Conservation (phyloP, 768 basidiomycete species). For the Leccinum rimulosum region DNA sequence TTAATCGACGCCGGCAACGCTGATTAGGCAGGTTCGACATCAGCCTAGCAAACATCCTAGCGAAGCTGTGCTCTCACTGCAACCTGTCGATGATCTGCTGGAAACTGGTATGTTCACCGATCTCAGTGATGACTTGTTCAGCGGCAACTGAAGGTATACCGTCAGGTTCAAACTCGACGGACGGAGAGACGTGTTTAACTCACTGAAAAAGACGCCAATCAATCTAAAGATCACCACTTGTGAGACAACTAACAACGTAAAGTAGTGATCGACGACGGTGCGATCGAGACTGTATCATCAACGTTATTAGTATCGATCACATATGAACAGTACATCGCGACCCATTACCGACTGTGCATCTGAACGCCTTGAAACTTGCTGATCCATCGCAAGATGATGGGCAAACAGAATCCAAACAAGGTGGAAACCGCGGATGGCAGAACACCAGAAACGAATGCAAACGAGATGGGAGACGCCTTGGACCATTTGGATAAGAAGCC, state of each 20-base stretch:
- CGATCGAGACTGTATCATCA: conserved; percentile 75
- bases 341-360: conserved; percentile 28
- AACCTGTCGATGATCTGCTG: conserved; percentile 44
- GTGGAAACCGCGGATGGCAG: conserved; percentile 88
- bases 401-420: conserved; percentile 86
- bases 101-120: conserved; percentile 47
- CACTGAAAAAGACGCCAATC: conserved; percentile 86
- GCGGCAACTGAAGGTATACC: conserved; percentile 24
- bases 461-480: conserved; percentile 56
- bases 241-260: conserved; percentile 88
- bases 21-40: conserved; percentile 39
- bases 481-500: conserved; percentile 76
- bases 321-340: too few species aligned
- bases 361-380: conserved; percentile 62
- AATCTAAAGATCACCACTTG: conserved; percentile 94
- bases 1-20: conserved; percentile 75
- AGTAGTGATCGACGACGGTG: conserved; percentile 90
- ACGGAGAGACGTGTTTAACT: conserved; percentile 24
- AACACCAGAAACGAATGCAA: conserved; percentile 88
- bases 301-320: background rate
- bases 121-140: conserved; percentile 45
- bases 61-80: conserved; percentile 32
- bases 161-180: background rate
- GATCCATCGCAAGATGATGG: conserved; percentile 86
- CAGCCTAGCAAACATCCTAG: background rate